Evolutionary conservation across 768 basidiomycete species (phyloP), one percentile per base, ranked within the genome.

Genomic region (Coprinopsis strossmayeri): DNA sequence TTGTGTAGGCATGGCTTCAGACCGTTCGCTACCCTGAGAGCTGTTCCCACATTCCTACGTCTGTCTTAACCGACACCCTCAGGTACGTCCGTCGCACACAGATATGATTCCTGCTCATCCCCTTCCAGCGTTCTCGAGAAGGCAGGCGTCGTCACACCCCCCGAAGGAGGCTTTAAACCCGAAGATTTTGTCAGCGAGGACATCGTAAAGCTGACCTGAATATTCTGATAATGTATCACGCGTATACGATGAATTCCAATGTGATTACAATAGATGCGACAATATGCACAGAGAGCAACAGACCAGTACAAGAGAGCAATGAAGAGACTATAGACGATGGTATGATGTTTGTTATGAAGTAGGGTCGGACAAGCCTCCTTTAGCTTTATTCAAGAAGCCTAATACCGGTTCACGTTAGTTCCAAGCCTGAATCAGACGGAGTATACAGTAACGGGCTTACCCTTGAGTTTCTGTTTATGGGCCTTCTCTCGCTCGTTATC

Each of bases 11-110:
- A 18, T 95, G 92, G 93, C 69, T 94, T 55, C 69, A 75, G 57
- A 87, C 86, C 3, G 91, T 94, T 17, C 70, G 68, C 2, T 95
- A 91, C 63, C 82, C 89, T 2, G 54, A 70, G 10, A 76, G 83
- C 58, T 86, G 90, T 55, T 63, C 72, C 1, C 69, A 66, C 28
- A 83, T 94, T 38, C 77, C 84, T 5, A 67, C 64, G n/a, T 64
- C 75, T 25, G 82, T 91, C 13, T 73, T 95, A 12, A 61, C 63
- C 4, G 75, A 87, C 34, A 93, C 92, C 0, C 66, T 94, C 5
- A 69, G 69, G 89, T 88, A 60, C 59, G 79, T 59, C n/a, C n/a
- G n/a, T n/a, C n/a, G n/a, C n/a, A n/a, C n/a, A n/a, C n/a, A n/a
- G n/a, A n/a, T n/a, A n/a, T n/a, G n/a, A n/a, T n/a, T n/a, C n/a